Base-by-base conservation (phyloP, 257 asterid genomes). In the Lavandula angustifolia region DNA sequence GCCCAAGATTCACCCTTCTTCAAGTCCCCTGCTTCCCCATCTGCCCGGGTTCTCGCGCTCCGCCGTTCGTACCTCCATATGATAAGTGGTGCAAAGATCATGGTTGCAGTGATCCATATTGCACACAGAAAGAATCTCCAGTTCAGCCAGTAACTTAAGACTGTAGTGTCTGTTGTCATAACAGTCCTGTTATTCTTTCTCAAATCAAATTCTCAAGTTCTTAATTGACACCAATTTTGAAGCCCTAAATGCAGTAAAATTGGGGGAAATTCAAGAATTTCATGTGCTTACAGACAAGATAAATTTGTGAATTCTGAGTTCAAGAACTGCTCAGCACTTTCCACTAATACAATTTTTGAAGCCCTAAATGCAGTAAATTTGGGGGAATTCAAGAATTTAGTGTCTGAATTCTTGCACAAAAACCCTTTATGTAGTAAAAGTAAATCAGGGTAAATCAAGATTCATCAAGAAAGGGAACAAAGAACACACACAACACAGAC, bases 81-180 rank as follows among this genome's bases (percentile, higher is more conserved):
- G 49, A 86, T 0, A 59, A 83, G 58, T 29, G 81, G 75, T 67
- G 94, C 40, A 35, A 63, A 59, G 42, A 77, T 62, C 63, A 81
- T 73, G 68, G 75, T 47, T 55, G 64, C 64, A 6, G 67, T 14
- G 66, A 91, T 56, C 82, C 85, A 84, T 67, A 78, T 41, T 54
- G 83, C 92, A 79, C 92, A 88, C 12, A 91, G 71, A 49, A 79
- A 80, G 79, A 88, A 88, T 68, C 95, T 88, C 98, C 94, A 83
- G 73, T 82, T 91, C 79, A 86, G 77, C 98, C 98, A 91, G 67
- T 91, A 91, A 70, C 83, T 72, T 2, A 78, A 76, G 53, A 76
- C 59, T n/a, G 87, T 81, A 7, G 98, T 86, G 71, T 91, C 87
- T 0, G 74, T 67, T 49, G 77, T 60, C 96, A 86, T 91, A 62